These are phyloP conservation scores for Ophiosphaerella herpotricha DNA, from an alignment of 2,329 filamentous ascomycete genomes.

Conservation along the genomic window DNA sequence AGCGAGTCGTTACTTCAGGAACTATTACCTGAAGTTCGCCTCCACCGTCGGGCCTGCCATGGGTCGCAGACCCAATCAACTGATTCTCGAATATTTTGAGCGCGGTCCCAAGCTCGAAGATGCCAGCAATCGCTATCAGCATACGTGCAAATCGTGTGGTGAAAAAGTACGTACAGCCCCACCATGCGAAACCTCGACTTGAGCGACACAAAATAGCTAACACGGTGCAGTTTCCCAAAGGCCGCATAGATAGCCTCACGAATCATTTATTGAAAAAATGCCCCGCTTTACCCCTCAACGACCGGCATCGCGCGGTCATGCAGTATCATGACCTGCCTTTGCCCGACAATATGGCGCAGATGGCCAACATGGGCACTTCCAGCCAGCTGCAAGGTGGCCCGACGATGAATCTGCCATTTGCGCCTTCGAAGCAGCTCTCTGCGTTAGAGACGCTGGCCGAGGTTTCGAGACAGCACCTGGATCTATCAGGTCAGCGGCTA, in stretches of 20 bases:
- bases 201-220: conserved; percentile 15
- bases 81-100: conserved; percentile 88
- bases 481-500: conserved; percentile 56
- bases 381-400: conserved; percentile 32
- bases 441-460: conserved; percentile 86
- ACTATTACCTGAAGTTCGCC: background rate
- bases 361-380: conserved; percentile 15
- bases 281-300: conserved; percentile 73
- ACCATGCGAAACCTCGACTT: conserved; percentile 12
- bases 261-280: conserved; percentile 87
- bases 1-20: conserved; percentile 6
- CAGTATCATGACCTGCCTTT: conserved; percentile 70
- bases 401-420: conserved; percentile 49
- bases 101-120: conserved; percentile 85
- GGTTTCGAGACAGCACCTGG: conserved; percentile 76
- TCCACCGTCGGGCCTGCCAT: conserved; percentile 52
- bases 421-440: conserved; percentile 66
- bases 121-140: conserved; percentile 87
- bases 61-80: conserved; percentile 81
- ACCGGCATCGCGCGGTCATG: conserved; percentile 75
- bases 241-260: conserved; percentile 80
- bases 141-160: conserved; percentile 86
- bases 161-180: conserved; percentile 60
- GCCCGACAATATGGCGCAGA: conserved; percentile 44
- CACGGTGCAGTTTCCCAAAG: conserved; percentile 71